Conservation (phyloP, 2,329 filamentous ascomycete species). For the Septoria petroselini region DNA sequence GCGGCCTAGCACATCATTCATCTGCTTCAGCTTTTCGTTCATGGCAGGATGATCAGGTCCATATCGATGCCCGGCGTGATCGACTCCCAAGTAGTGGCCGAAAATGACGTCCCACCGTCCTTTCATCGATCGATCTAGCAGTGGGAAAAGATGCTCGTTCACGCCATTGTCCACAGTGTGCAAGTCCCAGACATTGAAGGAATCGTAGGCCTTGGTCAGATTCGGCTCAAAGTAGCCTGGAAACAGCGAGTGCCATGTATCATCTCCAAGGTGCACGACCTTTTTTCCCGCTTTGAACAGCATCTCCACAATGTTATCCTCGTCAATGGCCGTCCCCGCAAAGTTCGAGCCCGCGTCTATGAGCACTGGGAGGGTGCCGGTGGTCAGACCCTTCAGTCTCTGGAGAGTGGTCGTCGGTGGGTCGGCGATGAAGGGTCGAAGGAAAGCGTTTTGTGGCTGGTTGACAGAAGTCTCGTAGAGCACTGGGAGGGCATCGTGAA, state of each 20-base stretch:
- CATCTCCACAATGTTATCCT: slow-evolving; percentile 74
- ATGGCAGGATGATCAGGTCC: slow-evolving; percentile 91
- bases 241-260: slow-evolving; percentile 93
- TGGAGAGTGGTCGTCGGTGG: slow-evolving; percentile 92
- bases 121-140: slow-evolving; percentile 64
- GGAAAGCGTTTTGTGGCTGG: slow-evolving; percentile 76
- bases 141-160: slow-evolving; percentile 81
- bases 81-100: slow-evolving; percentile 89
- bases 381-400: slow-evolving; percentile 88
- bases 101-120: slow-evolving; percentile 89
- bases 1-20: slow-evolving; percentile 75
- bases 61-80: slow-evolving; percentile 95
- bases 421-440: slow-evolving; percentile 94
- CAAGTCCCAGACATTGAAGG: slow-evolving; percentile 97
- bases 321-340: slow-evolving; percentile 89
- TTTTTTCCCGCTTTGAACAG: slow-evolving; percentile 64
- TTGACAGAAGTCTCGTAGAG: slow-evolving; percentile 76
- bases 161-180: slow-evolving; percentile 97
- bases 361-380: slow-evolving; percentile 91
- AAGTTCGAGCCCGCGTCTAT: slow-evolving; percentile 94
- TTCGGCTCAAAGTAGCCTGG: slow-evolving; percentile 88
- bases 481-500: slow-evolving; percentile 84
- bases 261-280: slow-evolving; percentile 92
- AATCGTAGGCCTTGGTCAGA: slow-evolving; percentile 86
- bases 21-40: slow-evolving; percentile 84